Base-by-base conservation (phyloP, 169 alveolate genomes). In the Amoebophrya sp. region DNA sequence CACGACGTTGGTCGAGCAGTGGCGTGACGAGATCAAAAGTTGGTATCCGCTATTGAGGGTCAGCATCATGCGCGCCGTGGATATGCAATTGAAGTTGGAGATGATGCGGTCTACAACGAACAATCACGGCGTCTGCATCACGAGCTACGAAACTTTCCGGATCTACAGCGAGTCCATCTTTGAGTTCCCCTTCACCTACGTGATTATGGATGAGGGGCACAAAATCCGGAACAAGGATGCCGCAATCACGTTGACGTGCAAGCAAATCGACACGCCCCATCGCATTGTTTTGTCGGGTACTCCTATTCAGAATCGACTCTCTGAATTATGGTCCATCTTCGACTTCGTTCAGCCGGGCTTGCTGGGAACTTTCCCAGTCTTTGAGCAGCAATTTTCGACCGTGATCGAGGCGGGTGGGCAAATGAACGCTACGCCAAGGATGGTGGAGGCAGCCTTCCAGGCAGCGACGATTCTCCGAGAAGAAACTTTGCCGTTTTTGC, bases 141-240 rank as follows among this genome's bases (percentile, higher is more conserved):
- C 96, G 1, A 92, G 96, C 41, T 95, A 94, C 92, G 97, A 95
- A 91, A 94, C 97, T 41, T 90, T 94, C 91, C 93, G 97, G 54
- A 41, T 92, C 23, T 90, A 94, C 90, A 93, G 92, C 33, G 94
- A 93, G 89, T 90, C 65, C n/a, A 41, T 94, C 90, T 90, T 93
- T 93, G 55, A 91, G 40, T 55, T 93, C 90, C 89, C 96, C 26
- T 98, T 97, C 97, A 94, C 94, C 89, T 95, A 95, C 92, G 92
- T 97, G 41, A 95, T 97, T 83, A 94, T 98, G 89, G 99, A 98
- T 93, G 99, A 98, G 92, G 99, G 98, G 40, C 99, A 98, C 93
- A 95, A 97, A 53, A 96, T 98, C 41, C 96, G 97, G 90, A 98
- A 98, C 94, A 97, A 98, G 1, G 96, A 96, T 89, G 96, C 98